Evolutionary conservation across 2,329 filamentous ascomycete species (phyloP), one percentile per base, ranked within the genome.

Genomic region (Fusarium sp.): DNA sequence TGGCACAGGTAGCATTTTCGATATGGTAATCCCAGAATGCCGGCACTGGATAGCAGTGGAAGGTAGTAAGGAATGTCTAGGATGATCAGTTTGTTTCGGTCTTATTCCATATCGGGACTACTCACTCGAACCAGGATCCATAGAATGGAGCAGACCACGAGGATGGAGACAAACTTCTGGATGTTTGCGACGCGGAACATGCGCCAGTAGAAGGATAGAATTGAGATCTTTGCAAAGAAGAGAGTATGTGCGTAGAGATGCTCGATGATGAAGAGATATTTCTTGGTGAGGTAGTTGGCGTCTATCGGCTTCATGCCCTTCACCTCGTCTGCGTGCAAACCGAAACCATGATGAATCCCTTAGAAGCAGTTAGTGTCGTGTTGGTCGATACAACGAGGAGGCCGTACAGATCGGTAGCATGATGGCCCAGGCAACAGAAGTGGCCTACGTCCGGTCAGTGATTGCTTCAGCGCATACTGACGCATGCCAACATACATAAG

Each of bases 181-280:
- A 74, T 74, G 23, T 72, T 72, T 11, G 70, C 57, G 15, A 74
- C 70, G 3, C 70, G 53, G 31, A 78, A 78, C 46, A 78, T 66
- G 14, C 76, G 73, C 74, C 73, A 76, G 55, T 78, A 78, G 18
- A 78, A 75, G 9, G 43, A 59, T 5, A 78, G 59, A 8, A 78
- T 71, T 1, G 76, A 67, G 1, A 72, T 31, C 43, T 78, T 78
- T 14, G 65, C 72, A 31, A 74, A 74, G 56, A 72, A 75, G 4
- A 78, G 58, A 0, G 75, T 64, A 7, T 68, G 73, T 17, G 74
- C 72, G 49, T 78, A 78, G 25, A 75, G 40, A 6, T 76, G 65
- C 45, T 77, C 76, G 18, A 55, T 61, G 36, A 74, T 54, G 5
- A 66, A 74, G 3, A 74, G 68, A 21, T 49, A 68, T 17, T 61